A percentile compares a stretch with the other conserved stretches of the same genome.
phyloP scores from a whole-genome alignment of 176 grass and related monocot genomes.

The Oryza officinalis region DNA sequence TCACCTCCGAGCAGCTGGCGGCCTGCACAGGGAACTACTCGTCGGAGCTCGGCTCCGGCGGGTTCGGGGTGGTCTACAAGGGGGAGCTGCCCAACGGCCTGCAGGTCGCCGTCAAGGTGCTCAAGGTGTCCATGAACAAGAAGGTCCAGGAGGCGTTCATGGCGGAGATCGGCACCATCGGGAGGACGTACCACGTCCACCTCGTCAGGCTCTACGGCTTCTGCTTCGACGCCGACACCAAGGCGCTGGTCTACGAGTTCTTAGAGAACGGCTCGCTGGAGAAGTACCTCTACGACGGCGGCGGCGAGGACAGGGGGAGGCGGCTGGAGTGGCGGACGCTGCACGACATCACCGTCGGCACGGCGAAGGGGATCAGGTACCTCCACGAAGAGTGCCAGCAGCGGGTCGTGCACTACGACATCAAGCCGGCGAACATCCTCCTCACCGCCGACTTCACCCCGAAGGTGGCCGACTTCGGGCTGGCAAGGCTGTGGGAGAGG shows the following conservation, averaged over 20 bases:
- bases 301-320: not conserved
- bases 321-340: conserved; percentile 56
- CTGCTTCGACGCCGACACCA: conserved; percentile 63
- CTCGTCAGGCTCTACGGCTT: conserved; percentile 82
- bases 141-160: conserved; percentile 66
- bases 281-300: conserved; percentile 48
- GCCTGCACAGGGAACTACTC: conserved; percentile 48
- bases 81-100: conserved; percentile 50
- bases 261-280: conserved; percentile 74
- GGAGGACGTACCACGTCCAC: conserved; percentile 72
- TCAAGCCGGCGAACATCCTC: conserved; percentile 67
- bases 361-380: conserved; percentile 70
- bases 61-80: conserved; percentile 69
- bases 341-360: conserved; percentile 55
- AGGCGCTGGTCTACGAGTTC: conserved; percentile 78
- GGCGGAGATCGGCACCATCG: conserved; percentile 71
- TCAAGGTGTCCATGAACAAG: conserved; percentile 49
- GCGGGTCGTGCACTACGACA: conserved; percentile 75
- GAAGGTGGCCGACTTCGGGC: conserved; percentile 71
- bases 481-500: conserved; percentile 48
- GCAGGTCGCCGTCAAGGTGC: conserved; percentile 60
- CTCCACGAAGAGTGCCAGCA: conserved; percentile 77
- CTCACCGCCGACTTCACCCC: conserved; percentile 49
- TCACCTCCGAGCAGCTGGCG: conserved; percentile 48
- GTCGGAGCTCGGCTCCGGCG: conserved; percentile 53